Evolutionary conservation across 1,284 basidiomycete species (phyloP).

Genomic region (Ustilago bromivora): DNA sequence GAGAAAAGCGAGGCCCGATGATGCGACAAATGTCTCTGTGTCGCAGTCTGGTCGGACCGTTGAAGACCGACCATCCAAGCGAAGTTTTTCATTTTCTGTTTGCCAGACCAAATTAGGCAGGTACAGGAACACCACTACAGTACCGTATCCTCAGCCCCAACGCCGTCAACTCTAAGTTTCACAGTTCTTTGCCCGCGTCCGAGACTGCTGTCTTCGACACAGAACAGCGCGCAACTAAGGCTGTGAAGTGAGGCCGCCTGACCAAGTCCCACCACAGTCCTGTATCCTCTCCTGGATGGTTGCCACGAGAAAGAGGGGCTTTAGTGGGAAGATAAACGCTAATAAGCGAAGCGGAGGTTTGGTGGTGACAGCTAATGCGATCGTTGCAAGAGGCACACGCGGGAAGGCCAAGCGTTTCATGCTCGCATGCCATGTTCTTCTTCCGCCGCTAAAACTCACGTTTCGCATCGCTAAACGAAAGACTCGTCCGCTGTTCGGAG

Average conservation of each 20-base stretch:
- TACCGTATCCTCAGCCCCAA: not conserved
- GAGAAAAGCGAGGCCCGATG: constrained; percentile 2
- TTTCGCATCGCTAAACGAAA: not conserved
- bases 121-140: constrained; percentile 1
- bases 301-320: not conserved
- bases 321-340: not conserved
- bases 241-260: not conserved
- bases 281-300: too few relatives aligned
- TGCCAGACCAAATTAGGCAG: constrained; percentile 9
- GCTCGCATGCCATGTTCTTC: constrained; percentile 1
- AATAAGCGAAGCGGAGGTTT: not conserved
- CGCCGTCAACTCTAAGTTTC: too few relatives aligned
- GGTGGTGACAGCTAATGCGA: not conserved
- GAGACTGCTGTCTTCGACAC: not conserved
- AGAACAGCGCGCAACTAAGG: not conserved
- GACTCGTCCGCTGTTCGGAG: not conserved
- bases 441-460: not conserved
- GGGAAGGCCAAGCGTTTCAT: constrained; percentile 9
- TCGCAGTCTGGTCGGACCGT: not conserved
- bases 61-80: constrained; percentile 1
- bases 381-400: not conserved
- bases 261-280: too few relatives aligned
- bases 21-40: constrained; percentile 8
- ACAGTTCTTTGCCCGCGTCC: too few relatives aligned
- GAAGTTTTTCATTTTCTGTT: constrained; percentile 5